phyloP scores from a whole-genome alignment of 345 rosid genomes.

The Rhizophora apiculata region DNA sequence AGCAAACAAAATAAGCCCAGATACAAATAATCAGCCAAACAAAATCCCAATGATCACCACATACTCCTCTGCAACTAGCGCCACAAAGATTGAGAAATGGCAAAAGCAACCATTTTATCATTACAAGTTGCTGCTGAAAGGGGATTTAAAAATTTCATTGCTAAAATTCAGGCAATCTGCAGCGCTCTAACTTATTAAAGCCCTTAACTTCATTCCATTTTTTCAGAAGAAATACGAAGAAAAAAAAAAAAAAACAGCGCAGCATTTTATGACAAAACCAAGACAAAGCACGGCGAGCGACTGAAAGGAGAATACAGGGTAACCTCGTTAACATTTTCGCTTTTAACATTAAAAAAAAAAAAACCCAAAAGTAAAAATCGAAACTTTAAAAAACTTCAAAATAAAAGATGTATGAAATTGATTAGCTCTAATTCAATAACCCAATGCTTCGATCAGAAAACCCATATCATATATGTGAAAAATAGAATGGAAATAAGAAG shows the following conservation, averaged over 20 bases:
- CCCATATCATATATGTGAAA: background rate
- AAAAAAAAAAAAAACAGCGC: background rate
- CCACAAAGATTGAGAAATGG: background rate
- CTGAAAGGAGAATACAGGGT: background rate
- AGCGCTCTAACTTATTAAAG: background rate
- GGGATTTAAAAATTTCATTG: background rate
- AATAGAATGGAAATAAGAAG: background rate
- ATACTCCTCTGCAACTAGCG: too few relatives aligned
- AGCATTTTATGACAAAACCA: background rate
- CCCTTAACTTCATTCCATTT: background rate
- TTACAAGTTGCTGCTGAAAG: too few relatives aligned
- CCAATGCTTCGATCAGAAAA: too few relatives aligned
- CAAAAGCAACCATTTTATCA: background rate
- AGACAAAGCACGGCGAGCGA: background rate
- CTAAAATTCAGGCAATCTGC: background rate
- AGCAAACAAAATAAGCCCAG: background rate
- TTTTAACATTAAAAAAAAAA: background rate
- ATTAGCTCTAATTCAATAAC: background rate
- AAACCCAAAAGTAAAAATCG: background rate
- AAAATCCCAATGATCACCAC: background rate
- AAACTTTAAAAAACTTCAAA: background rate
- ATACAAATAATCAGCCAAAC: background rate
- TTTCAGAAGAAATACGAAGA: background rate
- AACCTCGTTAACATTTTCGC: background rate
- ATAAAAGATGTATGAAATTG: background rate